phyloP scores from a whole-genome alignment of 352 stramenopile genomes.

The Blastocystis sp. region DNA sequence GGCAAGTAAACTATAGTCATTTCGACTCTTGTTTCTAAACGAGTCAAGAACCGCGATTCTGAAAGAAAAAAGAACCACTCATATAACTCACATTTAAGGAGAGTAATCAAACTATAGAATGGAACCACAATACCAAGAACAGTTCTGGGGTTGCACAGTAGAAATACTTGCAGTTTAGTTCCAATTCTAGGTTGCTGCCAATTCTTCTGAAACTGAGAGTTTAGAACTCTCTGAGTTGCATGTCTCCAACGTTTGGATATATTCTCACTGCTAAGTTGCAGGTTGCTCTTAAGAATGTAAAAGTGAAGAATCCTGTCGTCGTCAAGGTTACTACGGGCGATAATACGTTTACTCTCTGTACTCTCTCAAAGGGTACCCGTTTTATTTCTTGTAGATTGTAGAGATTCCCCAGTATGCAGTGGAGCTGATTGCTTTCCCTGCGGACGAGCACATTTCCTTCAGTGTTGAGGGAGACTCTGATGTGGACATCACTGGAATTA shows the following conservation, averaged over 20 bases:
- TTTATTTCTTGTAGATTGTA: background rate
- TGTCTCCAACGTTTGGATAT: conserved; percentile 13
- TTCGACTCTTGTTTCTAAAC: no score
- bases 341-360: conserved; percentile 23
- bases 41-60: no score
- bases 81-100: no score
- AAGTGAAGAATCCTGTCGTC: conserved; percentile 47
- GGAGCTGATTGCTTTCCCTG: conserved; percentile 46
- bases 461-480: conserved; percentile 16
- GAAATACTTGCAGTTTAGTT: background rate
- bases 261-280: background rate
- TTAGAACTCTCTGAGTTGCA: conserved; percentile 53
- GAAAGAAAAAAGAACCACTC: no score
- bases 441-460: conserved; percentile 48
- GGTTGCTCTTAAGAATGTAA: conserved; percentile 43
- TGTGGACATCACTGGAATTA: conserved; percentile 59
- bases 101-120: background rate
- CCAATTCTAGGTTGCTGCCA: conserved; percentile 1
- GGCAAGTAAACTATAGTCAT: no score
- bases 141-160: conserved; percentile 60
- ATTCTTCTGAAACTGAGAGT: conserved; percentile 20
- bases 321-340: conserved; percentile 53
- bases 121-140: conserved; percentile 59
- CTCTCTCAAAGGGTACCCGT: conserved; percentile 16
- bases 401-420: conserved; percentile 48